Percentiles rank a stretch among this genome's conserved stretches.
Evolutionary conservation across 169 alveolate genomes (phyloP).

Genomic region (Plasmodium malariae): DNA sequence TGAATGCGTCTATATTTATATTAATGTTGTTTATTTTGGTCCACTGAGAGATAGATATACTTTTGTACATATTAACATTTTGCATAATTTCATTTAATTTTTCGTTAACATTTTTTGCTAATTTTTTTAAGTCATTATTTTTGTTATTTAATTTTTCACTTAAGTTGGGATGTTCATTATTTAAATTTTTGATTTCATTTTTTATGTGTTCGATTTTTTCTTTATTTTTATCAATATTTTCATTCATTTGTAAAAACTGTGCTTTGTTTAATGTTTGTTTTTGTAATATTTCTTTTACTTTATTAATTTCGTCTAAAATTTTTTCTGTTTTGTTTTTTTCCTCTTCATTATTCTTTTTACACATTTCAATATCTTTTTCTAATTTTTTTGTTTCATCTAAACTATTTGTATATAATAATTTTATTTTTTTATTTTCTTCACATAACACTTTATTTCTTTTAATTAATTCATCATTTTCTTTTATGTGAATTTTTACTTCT

Average conservation of each 20-base stretch:
- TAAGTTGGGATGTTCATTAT: conserved; percentile 58
- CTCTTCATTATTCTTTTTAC: conserved; percentile 50
- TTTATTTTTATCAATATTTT: conserved; percentile 66
- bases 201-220: conserved; percentile 70
- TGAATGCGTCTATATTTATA: conserved; percentile 42
- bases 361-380: conserved; percentile 74
- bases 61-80: conserved; percentile 45
- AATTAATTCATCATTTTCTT: conserved; percentile 72
- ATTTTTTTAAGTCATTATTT: conserved; percentile 53
- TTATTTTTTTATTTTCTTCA: conserved; percentile 75
- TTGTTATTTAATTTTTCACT: conserved; percentile 64
- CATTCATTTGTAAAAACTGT: conserved; percentile 74
- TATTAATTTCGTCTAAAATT: conserved; percentile 53
- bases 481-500: conserved; percentile 67
- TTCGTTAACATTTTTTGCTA: conserved; percentile 73
- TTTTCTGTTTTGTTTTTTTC: conserved; percentile 68
- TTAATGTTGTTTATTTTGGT: conserved; percentile 17
- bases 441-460: conserved; percentile 65
- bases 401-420: conserved; percentile 37
- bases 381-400: conserved; percentile 71
- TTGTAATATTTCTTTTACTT: conserved; percentile 52
- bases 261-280: conserved; percentile 74
- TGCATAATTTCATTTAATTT: conserved; percentile 36
- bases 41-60: conserved; percentile 52
- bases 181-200: conserved; percentile 51